Percentiles rank a stretch among this genome's conserved stretches.
Conservation (phyloP, 1,139 yeast species). For the Debaryomyces fabryi region DNA sequence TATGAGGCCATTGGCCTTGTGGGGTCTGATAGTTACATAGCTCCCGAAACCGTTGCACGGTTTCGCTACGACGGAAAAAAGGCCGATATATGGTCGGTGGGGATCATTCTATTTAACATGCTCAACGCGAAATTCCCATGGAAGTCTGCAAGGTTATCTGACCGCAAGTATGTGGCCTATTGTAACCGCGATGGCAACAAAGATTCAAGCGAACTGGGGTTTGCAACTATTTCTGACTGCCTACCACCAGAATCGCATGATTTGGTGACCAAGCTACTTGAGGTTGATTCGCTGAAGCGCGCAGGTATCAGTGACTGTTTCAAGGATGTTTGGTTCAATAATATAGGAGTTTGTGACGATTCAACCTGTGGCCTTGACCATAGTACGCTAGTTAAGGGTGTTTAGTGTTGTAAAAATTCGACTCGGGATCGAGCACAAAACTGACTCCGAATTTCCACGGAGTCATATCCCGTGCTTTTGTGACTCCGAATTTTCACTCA, state of each 20-base stretch:
- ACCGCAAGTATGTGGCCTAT: constrained; percentile 18
- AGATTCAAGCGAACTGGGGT: not conserved
- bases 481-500: constrained; percentile 7
- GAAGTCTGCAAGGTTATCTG: constrained; percentile 33
- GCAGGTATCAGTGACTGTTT: constrained; percentile 16
- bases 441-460: not conserved
- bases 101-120: constrained; percentile 42
- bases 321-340: constrained; percentile 20
- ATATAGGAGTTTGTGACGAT: constrained; percentile 14
- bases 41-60: constrained; percentile 48
- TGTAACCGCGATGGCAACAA: not conserved
- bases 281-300: constrained; percentile 20
- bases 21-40: constrained; percentile 48
- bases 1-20: constrained; percentile 45
- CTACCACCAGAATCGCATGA: not conserved
- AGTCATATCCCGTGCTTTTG: not conserved
- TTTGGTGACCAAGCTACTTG: constrained; percentile 20
- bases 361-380: constrained; percentile 20
- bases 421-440: not conserved
- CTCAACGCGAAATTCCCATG: constrained; percentile 35
- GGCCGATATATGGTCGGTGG: constrained; percentile 56
- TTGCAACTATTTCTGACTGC: not conserved
- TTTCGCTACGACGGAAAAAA: constrained; percentile 43
- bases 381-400: not conserved
- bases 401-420: not conserved